A percentile compares a stretch with the other conserved stretches of the same genome.
Evolutionary conservation across 352 stramenopile species (phyloP).

Genomic region (Pythium guiyangense): DNA sequence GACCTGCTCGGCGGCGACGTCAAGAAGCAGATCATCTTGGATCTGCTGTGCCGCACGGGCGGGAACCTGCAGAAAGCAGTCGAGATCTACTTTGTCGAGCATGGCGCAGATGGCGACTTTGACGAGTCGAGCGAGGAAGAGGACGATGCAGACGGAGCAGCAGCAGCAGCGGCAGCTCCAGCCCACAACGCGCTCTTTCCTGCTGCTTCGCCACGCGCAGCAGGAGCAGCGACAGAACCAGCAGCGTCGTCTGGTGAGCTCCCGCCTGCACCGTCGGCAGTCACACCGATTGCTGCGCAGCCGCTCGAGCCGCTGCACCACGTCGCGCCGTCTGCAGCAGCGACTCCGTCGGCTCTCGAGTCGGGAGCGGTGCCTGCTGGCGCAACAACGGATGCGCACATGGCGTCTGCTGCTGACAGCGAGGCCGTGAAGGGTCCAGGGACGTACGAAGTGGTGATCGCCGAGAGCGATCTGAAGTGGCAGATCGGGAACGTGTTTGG

Average conservation of each 20-base stretch:
- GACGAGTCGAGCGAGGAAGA: slow-evolving; percentile 42
- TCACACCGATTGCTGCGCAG: slow-evolving; percentile 49
- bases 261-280: slow-evolving; percentile 27
- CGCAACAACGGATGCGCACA: slow-evolving; percentile 9
- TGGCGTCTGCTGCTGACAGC: slow-evolving; percentile 18
- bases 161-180: slow-evolving; percentile 1
- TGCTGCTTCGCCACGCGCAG: slow-evolving; percentile 16
- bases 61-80: slow-evolving; percentile 75
- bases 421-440: slow-evolving; percentile 53
- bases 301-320: slow-evolving; percentile 49
- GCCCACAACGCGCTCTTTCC: slow-evolving; percentile 25
- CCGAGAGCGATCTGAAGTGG: slow-evolving; percentile 70
- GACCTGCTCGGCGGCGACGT: slow-evolving; percentile 75
- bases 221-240: slow-evolving; percentile 8
- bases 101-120: slow-evolving; percentile 34
- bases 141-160: slow-evolving; percentile 27
- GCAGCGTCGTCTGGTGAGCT: slow-evolving; percentile 26
- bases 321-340: slow-evolving; percentile 1
- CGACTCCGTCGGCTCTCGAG: background rate
- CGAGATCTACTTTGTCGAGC: slow-evolving; percentile 76
- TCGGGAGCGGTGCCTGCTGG: slow-evolving; percentile 2
- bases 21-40: slow-evolving; percentile 42
- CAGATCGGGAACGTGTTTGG: slow-evolving; percentile 84
- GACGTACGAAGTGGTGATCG: slow-evolving; percentile 82
- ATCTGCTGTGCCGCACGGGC: slow-evolving; percentile 54